Evolutionary conservation across 2,329 filamentous ascomycete genomes (phyloP), one percentile per base, ranked within the genome.

Genomic region (Claviceps sp.): DNA sequence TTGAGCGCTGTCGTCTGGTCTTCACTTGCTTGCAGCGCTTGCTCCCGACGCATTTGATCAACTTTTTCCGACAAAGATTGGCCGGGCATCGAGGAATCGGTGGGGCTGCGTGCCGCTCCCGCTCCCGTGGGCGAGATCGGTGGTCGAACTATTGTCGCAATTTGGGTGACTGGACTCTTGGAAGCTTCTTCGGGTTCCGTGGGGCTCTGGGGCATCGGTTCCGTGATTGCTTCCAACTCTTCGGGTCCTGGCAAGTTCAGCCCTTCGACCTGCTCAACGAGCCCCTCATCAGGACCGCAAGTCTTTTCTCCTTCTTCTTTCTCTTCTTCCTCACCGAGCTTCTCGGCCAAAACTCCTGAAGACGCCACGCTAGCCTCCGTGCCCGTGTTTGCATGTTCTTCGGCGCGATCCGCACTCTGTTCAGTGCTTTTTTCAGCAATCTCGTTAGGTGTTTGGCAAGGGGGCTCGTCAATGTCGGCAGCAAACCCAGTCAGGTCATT

Each of bases 401-500:
- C 71, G 1, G 68, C 30, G 30, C 9, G 9, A 11, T 34, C 30
- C 1, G 30, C 30, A 34, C 9, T 34, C 30, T 34, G 65, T 38
- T 74, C 69, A 0, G 70, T 72, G 43, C 64, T 66, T 57, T 75
- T 75, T 43, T 74, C 73, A 20, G 76, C 72, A 9, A 65, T 59
- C 46, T 77, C 74, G 1, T 70, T 70, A 49, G 69, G 70, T 4
- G 67, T 67, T 56, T 75, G 72, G 2, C 69, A 72, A 5, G 65
- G 64, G 41, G 66, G 72, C 50, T 78, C 77, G 8, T 74, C 71
- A 11, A 69, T 64, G 54, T 78, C 76, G 5, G 72, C 70, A 2
- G 72, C 69, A 22, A 84, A 82, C 7, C 73, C 70, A 2, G 74
- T 73, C 43, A 86, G 81, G 48, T 94, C 89, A 13, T 79, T 79